Base-by-base conservation (phyloP, 805 yeast species). In the Alloascoidea hylecoeti region DNA sequence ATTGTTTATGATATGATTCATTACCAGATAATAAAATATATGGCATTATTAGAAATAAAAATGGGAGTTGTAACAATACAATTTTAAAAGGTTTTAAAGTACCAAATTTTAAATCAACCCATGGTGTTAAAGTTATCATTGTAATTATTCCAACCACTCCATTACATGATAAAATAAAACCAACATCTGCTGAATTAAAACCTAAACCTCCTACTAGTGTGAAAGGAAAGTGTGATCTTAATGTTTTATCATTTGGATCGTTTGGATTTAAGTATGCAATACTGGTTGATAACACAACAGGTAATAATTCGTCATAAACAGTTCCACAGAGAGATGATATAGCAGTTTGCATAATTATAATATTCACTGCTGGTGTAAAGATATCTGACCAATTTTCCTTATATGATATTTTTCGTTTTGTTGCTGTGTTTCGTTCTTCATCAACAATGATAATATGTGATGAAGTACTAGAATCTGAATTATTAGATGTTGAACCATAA, bases 291-390 rank as follows among this genome's bases (percentile, higher is more conserved):
- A 74, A 55, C 39, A 66, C 66, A 2, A 75, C 65, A 1, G 81
- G 80, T 34, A 74, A 47, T 39, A 75, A 68, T 49, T 73, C 78
- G 27, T 66, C 63, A 48, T 57, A 70, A 3, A 70, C 72, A n/a
- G 68, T 55, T 9, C 57, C 48, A 48, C 69, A 75, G 37, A 70
- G 58, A n/a, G 72, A 57, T 45, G 64, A 49, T 40, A 46, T 19
- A n/a, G 13, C 9, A 9, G 30, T 9, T 23, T 23, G 30, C 9
- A 23, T 23, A 9, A 23, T 9, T n/a, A 23, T 23, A 15, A 43
- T 41, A 27, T 35, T 37, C 14, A 50, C 50, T 3, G 49, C 45
- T 13, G 23, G 17, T 4, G 52, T 48, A 18, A 48, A 18, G n/a
- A 49, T 41, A 15, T 36, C 43, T 19, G 34, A 18, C 36, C 13